Conservation (phyloP, 192 early-diverging fungal genomes). For the Podila epicladia region DNA sequence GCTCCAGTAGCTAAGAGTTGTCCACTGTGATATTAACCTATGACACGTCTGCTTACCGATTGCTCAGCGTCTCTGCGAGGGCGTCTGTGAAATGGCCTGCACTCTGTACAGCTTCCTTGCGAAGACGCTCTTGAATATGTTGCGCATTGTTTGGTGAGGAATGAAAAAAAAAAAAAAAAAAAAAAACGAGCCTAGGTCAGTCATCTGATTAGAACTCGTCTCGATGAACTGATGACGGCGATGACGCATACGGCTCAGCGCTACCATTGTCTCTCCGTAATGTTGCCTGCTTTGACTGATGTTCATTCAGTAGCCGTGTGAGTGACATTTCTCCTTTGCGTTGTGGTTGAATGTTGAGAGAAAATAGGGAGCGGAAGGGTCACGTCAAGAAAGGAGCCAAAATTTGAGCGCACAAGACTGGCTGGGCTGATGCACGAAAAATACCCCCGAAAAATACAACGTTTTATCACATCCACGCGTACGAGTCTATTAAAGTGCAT, state of each 20-base stretch:
- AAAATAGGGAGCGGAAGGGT: background rate
- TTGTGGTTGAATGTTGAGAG: background rate
- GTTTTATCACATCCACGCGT: too few relatives aligned
- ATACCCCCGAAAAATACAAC: too few relatives aligned
- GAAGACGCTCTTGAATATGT: conserved; percentile 61
- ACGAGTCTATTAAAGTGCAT: too few relatives aligned
- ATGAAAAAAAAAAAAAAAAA: background rate
- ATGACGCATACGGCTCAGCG: background rate
- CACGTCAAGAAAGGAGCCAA: background rate
- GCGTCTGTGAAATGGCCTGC: conserved; percentile 65
- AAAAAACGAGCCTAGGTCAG: background rate
- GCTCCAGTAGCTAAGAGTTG: background rate
- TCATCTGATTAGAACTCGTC: background rate
- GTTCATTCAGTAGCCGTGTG: conserved; percentile 62
- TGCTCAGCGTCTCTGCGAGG: conserved; percentile 66
- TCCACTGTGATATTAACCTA: background rate
- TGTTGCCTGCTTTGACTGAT: conserved; percentile 67
- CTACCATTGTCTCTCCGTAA: conserved; percentile 64
- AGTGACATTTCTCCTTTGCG: conserved; percentile 45
- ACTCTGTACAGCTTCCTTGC: conserved; percentile 61
- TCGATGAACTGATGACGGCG: background rate
- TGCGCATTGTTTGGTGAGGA: background rate
- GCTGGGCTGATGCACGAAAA: too few relatives aligned
- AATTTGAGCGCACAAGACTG: background rate
- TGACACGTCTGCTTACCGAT: conserved; percentile 44